Evolutionary conservation across 441 rosid genomes (phyloP), one percentile per base, ranked within the genome.

Genomic region (Pelargonium australe): DNA sequence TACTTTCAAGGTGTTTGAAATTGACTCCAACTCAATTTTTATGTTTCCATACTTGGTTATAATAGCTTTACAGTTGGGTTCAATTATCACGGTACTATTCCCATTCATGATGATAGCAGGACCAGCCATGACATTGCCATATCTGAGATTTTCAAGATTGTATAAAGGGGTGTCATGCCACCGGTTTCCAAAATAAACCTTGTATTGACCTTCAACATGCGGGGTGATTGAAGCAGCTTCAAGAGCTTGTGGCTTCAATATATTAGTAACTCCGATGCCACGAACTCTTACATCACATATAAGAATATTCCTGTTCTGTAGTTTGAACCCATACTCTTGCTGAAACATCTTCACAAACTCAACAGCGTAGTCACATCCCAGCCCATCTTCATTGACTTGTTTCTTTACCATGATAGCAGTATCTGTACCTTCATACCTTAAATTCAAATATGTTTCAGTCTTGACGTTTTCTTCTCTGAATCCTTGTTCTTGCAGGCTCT

Each of bases 41-140:
- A 93, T 86, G 86, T 93, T 93, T 43, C 98, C 97, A 72, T 88
- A 88, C 72, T 88, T 86, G 2, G 98, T 91, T 73, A 91, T 83
- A 60, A 74, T 66, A 65, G 98, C 89, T 78, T 81, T 83, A 78
- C 97, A 93, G 57, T 76, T 81, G 47, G 98, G 98, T 75, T 93
- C 98, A 37, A 93, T 90, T 49, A 91, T 82, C 70, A 93, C 95
- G 6, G 98, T 93, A 79, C 97, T 91, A 66, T 90, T 93, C 14
- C 98, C 98, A 63, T 93, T 93, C 97, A 93, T 93, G 84, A 93
- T 87, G 77, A 93, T 83, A 17, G 89, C 89, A 71, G 98, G 97
- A 67, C 96, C 96, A 63, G 80, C 67, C 49, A 93, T 70, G 63
- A 70, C 74, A 78, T 85, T 89, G 43, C 95, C 90, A 74, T 73